A percentile compares a stretch with the other conserved stretches of the same genome.
Evolutionary conservation across 345 rosid species (phyloP).

Genomic region (Populus alba): DNA sequence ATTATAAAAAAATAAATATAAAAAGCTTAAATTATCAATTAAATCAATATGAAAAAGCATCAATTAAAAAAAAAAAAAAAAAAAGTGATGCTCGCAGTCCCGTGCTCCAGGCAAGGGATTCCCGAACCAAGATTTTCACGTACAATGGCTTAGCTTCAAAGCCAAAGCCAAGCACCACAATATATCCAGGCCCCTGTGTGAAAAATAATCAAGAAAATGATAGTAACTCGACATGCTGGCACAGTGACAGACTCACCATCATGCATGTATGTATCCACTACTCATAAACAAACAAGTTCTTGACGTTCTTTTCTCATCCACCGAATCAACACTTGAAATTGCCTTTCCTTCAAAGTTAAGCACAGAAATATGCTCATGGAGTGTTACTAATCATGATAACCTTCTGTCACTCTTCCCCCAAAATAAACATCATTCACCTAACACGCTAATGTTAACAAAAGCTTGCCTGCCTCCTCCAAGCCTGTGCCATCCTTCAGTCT

Average conservation of each 20-base stretch:
- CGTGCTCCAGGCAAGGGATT: background rate
- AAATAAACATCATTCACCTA: conserved; percentile 8
- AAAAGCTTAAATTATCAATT: too few relatives aligned
- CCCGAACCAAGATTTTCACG: background rate
- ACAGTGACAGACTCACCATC: background rate
- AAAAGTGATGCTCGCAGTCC: too few relatives aligned
- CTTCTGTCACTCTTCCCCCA: background rate
- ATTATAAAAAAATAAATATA: too few relatives aligned
- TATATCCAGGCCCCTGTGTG: background rate
- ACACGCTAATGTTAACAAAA: conserved; percentile 23
- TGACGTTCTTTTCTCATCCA: background rate
- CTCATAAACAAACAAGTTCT: background rate
- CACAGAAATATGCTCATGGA: background rate
- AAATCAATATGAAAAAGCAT: too few relatives aligned
- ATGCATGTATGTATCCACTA: background rate
- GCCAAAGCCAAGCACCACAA: conserved; percentile 46
- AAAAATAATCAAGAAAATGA: background rate
- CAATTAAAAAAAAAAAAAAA: too few relatives aligned
- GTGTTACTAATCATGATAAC: background rate
- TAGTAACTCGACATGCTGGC: background rate
- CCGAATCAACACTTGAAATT: conserved; percentile 13
- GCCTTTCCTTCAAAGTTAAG: conserved; percentile 52
- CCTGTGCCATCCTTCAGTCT: background rate
- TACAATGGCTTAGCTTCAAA: conserved; percentile 44
- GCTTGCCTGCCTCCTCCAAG: background rate